Evolutionary conservation across 768 basidiomycete species (phyloP).

Genomic region (Lentinula boryana): DNA sequence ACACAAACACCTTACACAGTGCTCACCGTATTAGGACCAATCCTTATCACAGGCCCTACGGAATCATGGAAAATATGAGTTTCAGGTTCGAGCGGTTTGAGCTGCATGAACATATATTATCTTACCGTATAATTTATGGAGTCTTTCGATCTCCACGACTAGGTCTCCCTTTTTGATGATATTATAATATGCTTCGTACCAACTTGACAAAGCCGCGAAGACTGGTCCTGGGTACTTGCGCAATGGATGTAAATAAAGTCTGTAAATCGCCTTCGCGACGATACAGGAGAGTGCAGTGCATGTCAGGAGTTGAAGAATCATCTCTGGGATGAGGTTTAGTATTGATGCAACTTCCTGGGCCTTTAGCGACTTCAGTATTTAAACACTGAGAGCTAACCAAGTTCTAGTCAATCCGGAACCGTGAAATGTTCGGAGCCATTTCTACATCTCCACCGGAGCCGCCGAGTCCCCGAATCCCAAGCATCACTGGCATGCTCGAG

Average conservation of each 20-base stretch:
- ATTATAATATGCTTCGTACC: slow-evolving; percentile 22
- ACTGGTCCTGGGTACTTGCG: slow-evolving; percentile 21
- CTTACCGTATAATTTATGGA: slow-evolving; percentile 21
- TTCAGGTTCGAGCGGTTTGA: not conserved
- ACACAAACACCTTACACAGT: not conserved
- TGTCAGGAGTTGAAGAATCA: not conserved
- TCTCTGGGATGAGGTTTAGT: not conserved
- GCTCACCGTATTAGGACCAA: slow-evolving; percentile 30
- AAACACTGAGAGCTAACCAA: not conserved
- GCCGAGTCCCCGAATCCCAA: too few species aligned
- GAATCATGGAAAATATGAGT: too few species aligned
- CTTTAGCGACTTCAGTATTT: not conserved
- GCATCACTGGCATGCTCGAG: too few species aligned
- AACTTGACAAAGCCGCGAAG: slow-evolving; percentile 19
- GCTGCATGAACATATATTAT: not conserved
- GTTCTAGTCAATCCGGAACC: not conserved
- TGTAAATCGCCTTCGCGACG: slow-evolving; percentile 2
- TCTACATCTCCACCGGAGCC: too few species aligned
- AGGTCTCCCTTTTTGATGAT: slow-evolving; percentile 18
- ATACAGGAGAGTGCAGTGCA: not conserved
- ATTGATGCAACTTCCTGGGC: not conserved
- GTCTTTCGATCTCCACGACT: slow-evolving; percentile 18
- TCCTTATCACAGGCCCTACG: slow-evolving; percentile 29
- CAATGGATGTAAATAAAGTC: slow-evolving; percentile 21
- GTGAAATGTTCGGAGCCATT: not conserved